Evolutionary conservation across 495 filamentous ascomycete genomes (phyloP), one percentile per base, ranked within the genome.

Genomic region (Penicillium tannophilum): DNA sequence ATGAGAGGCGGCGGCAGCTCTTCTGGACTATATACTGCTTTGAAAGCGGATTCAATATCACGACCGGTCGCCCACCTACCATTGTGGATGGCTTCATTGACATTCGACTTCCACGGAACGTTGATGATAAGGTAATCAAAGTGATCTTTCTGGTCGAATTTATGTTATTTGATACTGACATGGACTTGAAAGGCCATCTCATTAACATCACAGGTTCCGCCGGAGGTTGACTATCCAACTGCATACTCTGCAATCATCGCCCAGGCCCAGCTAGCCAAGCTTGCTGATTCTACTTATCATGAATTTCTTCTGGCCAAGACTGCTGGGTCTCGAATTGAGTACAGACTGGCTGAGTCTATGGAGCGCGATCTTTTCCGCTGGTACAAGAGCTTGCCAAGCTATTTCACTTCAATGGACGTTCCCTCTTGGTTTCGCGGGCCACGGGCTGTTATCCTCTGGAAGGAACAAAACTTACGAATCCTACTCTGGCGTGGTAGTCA

Each of bases 11-110:
- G 26, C 52, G 67, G 33, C 59, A 54, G 0, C 33, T 69, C 2
- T 69, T 62, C 53, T 70, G 67, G 67, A 60, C 61, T 7, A 56
- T 63, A 2, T 70, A 70, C 47, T 65, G 58, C 47, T 67, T 70
- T 49, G 67, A 70, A n/a, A 70, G 67, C 48, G 67, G 67, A 0
- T 62, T 70, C 35, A 67, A 63, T 36, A 47, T 70, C 10, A 70
- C 67, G 0, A 70, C 67, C 0, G 67, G 67, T 1, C 48, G 67
- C 20, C 67, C 67, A 2, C 30, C 64, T 1, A 67, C 62, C 33
- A 54, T 59, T 10, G 61, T 62, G 31, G 61, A 67, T 39, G 56
- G 52, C 0, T 70, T 70, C 41, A 67, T 67, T 39, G 67, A 70
- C 17, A 70, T 63, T 4, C 59, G 56, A 3, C 60, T 70, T 8